Conservation (phyloP, 257 asterid genomes). For the Mentha longifolia region DNA sequence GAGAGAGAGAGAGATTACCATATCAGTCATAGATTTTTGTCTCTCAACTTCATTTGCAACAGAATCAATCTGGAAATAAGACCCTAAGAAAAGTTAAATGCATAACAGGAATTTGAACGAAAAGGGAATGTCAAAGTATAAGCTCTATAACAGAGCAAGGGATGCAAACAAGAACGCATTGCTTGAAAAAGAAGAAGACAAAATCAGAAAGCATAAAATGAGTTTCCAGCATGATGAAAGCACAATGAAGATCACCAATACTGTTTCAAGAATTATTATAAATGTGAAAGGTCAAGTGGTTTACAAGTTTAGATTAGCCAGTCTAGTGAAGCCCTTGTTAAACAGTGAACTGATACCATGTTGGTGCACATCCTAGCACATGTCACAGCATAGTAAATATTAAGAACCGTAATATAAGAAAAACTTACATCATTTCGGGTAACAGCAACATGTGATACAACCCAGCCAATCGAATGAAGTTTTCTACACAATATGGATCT, state of each 20-base stretch:
- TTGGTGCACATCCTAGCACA: not conserved
- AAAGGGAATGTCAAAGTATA: constrained; percentile 12
- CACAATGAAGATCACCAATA: too few species aligned
- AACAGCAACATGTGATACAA: constrained; percentile 61
- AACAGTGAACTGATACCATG: too few species aligned
- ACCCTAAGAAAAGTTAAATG: constrained; percentile 7
- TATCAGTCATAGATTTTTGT: constrained; percentile 65
- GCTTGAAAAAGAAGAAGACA: too few species aligned
- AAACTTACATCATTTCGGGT: constrained; percentile 72
- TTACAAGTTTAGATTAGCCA: too few species aligned
- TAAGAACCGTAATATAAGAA: not conserved
- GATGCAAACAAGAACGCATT: too few species aligned
- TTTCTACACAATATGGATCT: constrained; percentile 59
- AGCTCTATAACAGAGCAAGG: too few species aligned
- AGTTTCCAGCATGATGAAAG: too few species aligned
- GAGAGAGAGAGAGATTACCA: constrained; percentile 50
- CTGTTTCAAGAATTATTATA: too few species aligned
- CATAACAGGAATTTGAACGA: constrained; percentile 6
- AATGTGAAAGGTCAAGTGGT: too few species aligned
- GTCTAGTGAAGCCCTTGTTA: too few species aligned
- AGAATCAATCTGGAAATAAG: constrained; percentile 71
- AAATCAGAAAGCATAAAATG: too few species aligned
- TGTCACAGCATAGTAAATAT: not conserved
- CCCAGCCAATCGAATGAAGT: constrained; percentile 83
- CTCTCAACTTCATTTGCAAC: constrained; percentile 93